Evolutionary conservation across 257 asterid genomes (phyloP).

Genomic region (Salvia hispanica): DNA sequence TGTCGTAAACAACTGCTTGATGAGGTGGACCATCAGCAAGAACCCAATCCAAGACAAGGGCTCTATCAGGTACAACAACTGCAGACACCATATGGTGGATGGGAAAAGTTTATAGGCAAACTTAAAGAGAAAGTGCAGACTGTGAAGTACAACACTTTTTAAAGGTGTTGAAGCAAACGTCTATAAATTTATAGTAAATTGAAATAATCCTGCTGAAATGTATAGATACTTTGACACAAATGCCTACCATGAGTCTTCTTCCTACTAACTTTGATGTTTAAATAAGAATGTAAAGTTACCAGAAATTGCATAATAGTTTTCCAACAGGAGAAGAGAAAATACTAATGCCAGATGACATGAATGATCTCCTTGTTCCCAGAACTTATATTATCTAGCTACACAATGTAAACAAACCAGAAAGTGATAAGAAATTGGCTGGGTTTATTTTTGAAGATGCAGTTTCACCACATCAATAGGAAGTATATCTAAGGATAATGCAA

Average conservation of each 20-base stretch:
- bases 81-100: conserved; percentile 39
- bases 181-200: neutral
- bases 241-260: conserved; percentile 5
- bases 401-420: conserved; percentile 7
- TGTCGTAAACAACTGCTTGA: conserved; percentile 67
- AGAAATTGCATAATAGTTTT: neutral
- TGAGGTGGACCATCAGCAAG: conserved; percentile 93
- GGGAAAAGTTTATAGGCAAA: conserved; percentile 31
- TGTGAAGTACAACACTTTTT: conserved; percentile 10
- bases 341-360: conserved; percentile 11
- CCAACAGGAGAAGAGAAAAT: neutral
- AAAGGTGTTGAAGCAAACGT: conserved; percentile 1
- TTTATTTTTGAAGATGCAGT: conserved; percentile 3
- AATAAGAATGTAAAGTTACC: conserved; percentile 8
- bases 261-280: conserved; percentile 1
- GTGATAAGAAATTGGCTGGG: neutral
- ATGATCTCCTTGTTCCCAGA: conserved; percentile 23
- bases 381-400: conserved; percentile 13
- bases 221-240: neutral
- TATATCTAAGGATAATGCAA: neutral
- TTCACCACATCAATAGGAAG: conserved; percentile 5
- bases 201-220: conserved; percentile 1
- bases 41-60: conserved; percentile 93
- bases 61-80: conserved; percentile 81
- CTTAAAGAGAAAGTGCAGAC: neutral